Evolutionary conservation across 31 red algal species (phyloP).

Genomic region (Porphyra umbilicalis): DNA sequence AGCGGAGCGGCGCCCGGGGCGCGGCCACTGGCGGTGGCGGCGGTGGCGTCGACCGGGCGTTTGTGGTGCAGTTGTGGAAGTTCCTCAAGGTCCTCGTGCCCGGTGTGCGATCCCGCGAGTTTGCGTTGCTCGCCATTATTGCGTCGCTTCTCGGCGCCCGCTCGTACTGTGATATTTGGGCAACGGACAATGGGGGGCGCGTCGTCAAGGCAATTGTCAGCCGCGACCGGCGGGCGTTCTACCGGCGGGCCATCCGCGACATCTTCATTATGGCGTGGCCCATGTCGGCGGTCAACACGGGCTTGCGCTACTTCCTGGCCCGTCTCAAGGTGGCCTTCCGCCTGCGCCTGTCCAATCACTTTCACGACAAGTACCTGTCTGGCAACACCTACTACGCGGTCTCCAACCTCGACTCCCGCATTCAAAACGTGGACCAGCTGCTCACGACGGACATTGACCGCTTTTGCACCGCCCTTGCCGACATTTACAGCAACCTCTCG

Average conservation of each 20-base stretch:
- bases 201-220: slow-evolving; percentile 98
- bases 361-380: slow-evolving; percentile 96
- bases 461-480: slow-evolving; percentile 78
- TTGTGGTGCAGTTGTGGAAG: slow-evolving; percentile 28
- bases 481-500: slow-evolving; percentile 90
- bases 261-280: slow-evolving; percentile 93
- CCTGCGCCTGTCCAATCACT: slow-evolving; percentile 52
- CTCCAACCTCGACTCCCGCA: slow-evolving; percentile 86
- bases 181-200: slow-evolving; percentile 88
- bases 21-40: slow-evolving; percentile 2
- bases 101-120: slow-evolving; percentile 37
- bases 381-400: slow-evolving; percentile 89
- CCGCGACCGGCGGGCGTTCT: slow-evolving; percentile 59
- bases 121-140: slow-evolving; percentile 33
- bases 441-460: slow-evolving; percentile 92
- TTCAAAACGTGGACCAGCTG: slow-evolving; percentile 95
- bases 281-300: slow-evolving; percentile 90
- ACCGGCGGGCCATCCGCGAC: slow-evolving; percentile 68
- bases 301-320: slow-evolving; percentile 68
- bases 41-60: slow-evolving; percentile 48
- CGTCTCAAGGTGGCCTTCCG: slow-evolving; percentile 78
- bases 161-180: slow-evolving; percentile 88
- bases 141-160: slow-evolving; percentile 58
- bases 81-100: slow-evolving; percentile 75
- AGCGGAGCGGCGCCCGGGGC: background rate